Evolutionary conservation across 257 asterid species (phyloP).

Genomic region (Nicotiana otophora): DNA sequence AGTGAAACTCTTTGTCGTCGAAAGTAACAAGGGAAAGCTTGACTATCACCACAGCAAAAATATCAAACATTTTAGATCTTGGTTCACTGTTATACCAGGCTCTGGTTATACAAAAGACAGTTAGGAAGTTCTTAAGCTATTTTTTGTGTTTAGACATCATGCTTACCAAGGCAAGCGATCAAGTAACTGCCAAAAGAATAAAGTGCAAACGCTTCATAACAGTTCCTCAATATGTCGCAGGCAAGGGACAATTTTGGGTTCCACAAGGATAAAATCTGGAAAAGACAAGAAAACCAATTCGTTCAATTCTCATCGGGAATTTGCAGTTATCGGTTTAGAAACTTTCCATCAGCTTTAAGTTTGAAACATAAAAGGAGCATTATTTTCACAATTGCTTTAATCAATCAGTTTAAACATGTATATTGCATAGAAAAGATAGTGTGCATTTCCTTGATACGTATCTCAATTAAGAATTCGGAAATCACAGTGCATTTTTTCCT

Average conservation of each 20-base stretch:
- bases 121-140: neutral
- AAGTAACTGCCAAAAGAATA: conserved; percentile 97
- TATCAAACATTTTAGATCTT: neutral
- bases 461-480: neutral
- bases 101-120: neutral
- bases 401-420: neutral
- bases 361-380: neutral
- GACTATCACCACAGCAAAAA: neutral
- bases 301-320: neutral
- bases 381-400: neutral
- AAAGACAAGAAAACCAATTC: neutral
- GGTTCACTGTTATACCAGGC: neutral
- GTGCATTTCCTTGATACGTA: neutral
- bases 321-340: neutral
- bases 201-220: conserved; percentile 94
- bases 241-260: conserved; percentile 63
- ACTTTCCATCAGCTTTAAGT: neutral
- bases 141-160: neutral
- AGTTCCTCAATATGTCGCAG: conserved; percentile 84
- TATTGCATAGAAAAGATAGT: neutral
- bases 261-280: conserved; percentile 81
- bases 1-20: neutral
- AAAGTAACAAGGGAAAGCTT: neutral
- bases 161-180: conserved; percentile 91
- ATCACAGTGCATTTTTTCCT: conserved; percentile 21